Evolutionary conservation across 2,329 filamentous ascomycete genomes (phyloP).

Genomic region (Fusarium vanettenii): DNA sequence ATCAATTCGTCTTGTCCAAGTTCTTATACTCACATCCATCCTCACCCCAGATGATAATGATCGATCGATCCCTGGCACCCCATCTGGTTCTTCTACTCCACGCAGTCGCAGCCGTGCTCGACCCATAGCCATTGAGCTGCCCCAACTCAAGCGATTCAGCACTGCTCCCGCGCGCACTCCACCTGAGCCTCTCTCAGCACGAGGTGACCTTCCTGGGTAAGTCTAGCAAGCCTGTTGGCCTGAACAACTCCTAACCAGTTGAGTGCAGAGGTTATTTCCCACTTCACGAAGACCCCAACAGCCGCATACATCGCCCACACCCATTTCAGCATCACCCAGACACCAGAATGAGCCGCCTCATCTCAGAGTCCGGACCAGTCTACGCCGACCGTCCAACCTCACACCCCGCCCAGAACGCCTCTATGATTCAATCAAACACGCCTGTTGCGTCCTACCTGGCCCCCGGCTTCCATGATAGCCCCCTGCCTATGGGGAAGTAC

Average conservation of each 20-base stretch:
- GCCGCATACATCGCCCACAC: constrained; percentile 61
- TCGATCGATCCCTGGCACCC: constrained; percentile 20
- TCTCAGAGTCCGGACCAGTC: constrained; percentile 46
- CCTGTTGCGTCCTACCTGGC: constrained; percentile 65
- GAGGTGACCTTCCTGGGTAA: constrained; percentile 70
- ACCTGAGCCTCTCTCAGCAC: constrained; percentile 64
- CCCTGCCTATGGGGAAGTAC: constrained; percentile 70
- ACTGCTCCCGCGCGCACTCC: constrained; percentile 56
- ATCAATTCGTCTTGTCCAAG: background rate
- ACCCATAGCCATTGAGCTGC: constrained; percentile 67
- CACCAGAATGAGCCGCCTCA: constrained; percentile 52
- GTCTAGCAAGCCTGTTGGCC: constrained; percentile 25
- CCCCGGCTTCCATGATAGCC: constrained; percentile 59
- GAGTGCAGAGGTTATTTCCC: constrained; percentile 68
- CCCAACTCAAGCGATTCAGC: constrained; percentile 54
- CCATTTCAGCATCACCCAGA: constrained; percentile 59
- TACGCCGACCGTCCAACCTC: constrained; percentile 44
- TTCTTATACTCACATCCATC: constrained; percentile 20
- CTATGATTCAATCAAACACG: constrained; percentile 48
- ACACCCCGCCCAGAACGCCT: constrained; percentile 38
- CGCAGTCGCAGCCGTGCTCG: constrained; percentile 48
- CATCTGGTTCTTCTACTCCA: constrained; percentile 37
- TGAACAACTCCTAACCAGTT: constrained; percentile 5
- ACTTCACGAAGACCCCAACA: constrained; percentile 65
- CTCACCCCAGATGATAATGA: constrained; percentile 32